Base-by-base conservation (phyloP, 139 green algal species). In the Chlorella vulgaris region DNA sequence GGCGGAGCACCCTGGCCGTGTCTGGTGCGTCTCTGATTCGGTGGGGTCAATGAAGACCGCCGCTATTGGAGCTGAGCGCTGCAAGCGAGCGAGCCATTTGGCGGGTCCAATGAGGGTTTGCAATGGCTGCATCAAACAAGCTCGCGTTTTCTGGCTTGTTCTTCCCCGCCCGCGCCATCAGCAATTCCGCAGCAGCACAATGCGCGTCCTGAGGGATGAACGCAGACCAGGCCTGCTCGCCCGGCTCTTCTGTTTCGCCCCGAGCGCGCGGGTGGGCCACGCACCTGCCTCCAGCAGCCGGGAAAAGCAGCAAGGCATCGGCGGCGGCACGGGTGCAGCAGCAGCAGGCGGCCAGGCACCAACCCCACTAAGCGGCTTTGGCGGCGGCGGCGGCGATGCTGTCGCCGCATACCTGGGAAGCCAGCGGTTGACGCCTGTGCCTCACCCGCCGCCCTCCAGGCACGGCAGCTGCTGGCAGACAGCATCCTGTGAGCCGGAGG, bases 371-470 rank as follows among this genome's bases (percentile, higher is more conserved):
- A 61, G 42, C 69, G n/a, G 47, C 2, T 18, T 13, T 28, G n/a
- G 29, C 69, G 28, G 0, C 47, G 10, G 42, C n/a, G 40, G 29
- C 10, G 70, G 43, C 18, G 70, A 53, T 18, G 43, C 69, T n/a
- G 21, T 78, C 1, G 70, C 47, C 28, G 70, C 70, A 31, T 78
- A 78, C 70, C 50, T 78, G 70, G 70, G 70, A 47, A 42, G 35
- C 3, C 62, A 77, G 43, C 69, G n/a, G n/a, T 18, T 10, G 8
- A n/a, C 29, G 31, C n/a, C 15, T 18, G 21, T 7, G 15, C 29
- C 70, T 2, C 33, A n/a, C 6, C 33, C 69, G 1, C 13, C 4
- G 18, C 47, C 47, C 7, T 28, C 22, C 36, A 22, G 65, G 13
- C 36, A 50, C 15, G 18, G 21, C 0, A 7, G 47, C 31, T 8